phyloP scores from a whole-genome alignment of 1,284 basidiomycete species.

The Pseudozyma sp. region DNA sequence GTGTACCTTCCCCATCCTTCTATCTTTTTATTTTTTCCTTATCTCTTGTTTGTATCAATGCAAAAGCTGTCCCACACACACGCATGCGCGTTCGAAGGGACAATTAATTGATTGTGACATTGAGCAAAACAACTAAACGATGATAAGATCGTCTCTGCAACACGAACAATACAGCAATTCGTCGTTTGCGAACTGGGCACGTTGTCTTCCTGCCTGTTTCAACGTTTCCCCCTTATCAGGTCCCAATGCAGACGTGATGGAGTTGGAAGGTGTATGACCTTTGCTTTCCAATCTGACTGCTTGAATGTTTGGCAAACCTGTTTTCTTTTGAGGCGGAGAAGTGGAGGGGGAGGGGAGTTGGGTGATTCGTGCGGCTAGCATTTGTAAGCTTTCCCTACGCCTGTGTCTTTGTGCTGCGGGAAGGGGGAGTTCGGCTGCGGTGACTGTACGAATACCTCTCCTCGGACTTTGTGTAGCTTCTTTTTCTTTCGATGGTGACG shows the following conservation, averaged over 20 bases:
- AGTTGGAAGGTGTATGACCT: constrained; percentile 38
- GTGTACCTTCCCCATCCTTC: not conserved
- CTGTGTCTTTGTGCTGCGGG: constrained; percentile 42
- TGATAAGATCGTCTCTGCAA: constrained; percentile 47
- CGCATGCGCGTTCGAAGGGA: not conserved
- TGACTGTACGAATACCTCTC: constrained; percentile 39
- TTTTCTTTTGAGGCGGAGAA: not conserved
- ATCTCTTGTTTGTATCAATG: constrained; percentile 13
- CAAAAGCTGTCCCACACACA: not conserved
- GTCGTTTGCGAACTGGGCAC: constrained; percentile 48
- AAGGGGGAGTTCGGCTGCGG: constrained; percentile 36
- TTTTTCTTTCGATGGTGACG: too few species aligned
- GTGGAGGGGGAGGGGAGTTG: not conserved
- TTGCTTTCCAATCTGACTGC: constrained; percentile 24
- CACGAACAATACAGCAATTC: constrained; percentile 51
- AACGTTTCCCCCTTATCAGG: constrained; percentile 1
- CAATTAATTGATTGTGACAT: not conserved
- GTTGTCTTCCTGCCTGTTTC: constrained; percentile 19
- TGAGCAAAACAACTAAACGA: constrained; percentile 11
- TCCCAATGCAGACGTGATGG: constrained; percentile 7
- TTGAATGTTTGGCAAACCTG: constrained; percentile 8
- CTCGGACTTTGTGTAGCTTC: not conserved
- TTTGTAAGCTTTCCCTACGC: constrained; percentile 34
- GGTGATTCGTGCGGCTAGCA: constrained; percentile 43
- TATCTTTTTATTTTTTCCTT: constrained; percentile 1